Evolutionary conservation across 106 monocot species (phyloP).

Genomic region (Narthecium ossifragum): DNA sequence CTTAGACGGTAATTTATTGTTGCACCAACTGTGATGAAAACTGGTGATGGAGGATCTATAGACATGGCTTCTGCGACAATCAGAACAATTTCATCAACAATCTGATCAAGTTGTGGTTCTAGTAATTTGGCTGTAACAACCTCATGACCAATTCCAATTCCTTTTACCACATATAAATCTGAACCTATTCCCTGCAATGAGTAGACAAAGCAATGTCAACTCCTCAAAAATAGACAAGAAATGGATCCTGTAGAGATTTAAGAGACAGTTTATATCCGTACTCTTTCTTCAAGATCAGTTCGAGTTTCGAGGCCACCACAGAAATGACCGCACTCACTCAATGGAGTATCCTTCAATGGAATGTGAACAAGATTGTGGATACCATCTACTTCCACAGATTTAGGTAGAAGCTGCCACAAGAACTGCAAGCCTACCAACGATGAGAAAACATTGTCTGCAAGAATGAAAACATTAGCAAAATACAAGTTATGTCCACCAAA

Average conservation of each 20-base stretch:
- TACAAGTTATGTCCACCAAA: too few species aligned
- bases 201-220: conserved; percentile 1
- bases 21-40: conserved; percentile 66
- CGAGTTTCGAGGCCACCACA: conserved; percentile 88
- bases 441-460: conserved; percentile 90
- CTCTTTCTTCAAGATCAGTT: conserved; percentile 74
- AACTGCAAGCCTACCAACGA: conserved; percentile 85
- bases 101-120: conserved; percentile 69
- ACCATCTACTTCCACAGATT: conserved; percentile 28
- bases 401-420: conserved; percentile 66
- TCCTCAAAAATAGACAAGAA: neutral
- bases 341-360: conserved; percentile 85
- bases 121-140: conserved; percentile 57
- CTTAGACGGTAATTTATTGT: conserved; percentile 61
- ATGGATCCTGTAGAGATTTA: neutral
- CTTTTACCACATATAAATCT: conserved; percentile 88
- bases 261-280: conserved; percentile 22
- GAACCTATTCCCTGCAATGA: conserved; percentile 69
- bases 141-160: conserved; percentile 90
- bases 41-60: conserved; percentile 85
- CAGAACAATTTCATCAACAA: conserved; percentile 63
- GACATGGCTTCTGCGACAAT: conserved; percentile 99
- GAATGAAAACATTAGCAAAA: conserved; percentile 7
- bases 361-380: conserved; percentile 74
- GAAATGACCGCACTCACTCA: conserved; percentile 84